Base-by-base conservation (phyloP, 1,139 yeast species). In the Pneumocystis wakefieldiae region DNA sequence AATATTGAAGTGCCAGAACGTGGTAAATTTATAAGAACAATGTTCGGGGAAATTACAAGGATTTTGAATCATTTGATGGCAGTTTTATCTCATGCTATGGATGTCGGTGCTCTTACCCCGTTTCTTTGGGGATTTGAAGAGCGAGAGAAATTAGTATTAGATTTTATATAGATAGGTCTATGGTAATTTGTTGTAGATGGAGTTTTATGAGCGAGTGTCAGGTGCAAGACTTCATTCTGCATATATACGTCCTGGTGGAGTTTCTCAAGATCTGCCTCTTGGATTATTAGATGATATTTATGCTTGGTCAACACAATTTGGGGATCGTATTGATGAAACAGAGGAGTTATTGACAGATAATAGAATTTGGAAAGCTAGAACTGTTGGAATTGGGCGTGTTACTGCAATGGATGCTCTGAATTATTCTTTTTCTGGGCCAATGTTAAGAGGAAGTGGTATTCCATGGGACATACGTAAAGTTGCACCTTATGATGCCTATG, bases 291-390 rank as follows among this genome's bases (percentile, higher is more conserved):
- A 88, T 75, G 96, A 88, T 73, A 88, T 88, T 71, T 88, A 86
- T 77, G 87, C 87, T 92, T 88, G 96, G 96, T 95, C 95, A 64
- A 88, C 96, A 53, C 96, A 88, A 78, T 88, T 88, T 70, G 96
- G 95, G 73, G 96, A 88, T 77, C 84, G 96, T 78, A 76, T 88
- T 70, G 96, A 88, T 75, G 96, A 88, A 76, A 84, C 86, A 67
- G 96, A 88, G 78, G 96, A 88, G 76, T 81, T 88, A 77, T 81
- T 86, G 69, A 87, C 96, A 62, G 95, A 87, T 74, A 88, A 88
- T 77, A 86, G 96, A 78, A 88, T 88, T 76, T 88, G 96, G 96
- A 86, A 85, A 76, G 86, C 86, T 73, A 85, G 96, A 80, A 87
- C 95, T 59, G 76, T 83, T 67, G 90, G 83, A 69, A 86, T 88